phyloP scores from a whole-genome alignment of 2,329 filamentous ascomycete species.

The Penicillium sp. region DNA sequence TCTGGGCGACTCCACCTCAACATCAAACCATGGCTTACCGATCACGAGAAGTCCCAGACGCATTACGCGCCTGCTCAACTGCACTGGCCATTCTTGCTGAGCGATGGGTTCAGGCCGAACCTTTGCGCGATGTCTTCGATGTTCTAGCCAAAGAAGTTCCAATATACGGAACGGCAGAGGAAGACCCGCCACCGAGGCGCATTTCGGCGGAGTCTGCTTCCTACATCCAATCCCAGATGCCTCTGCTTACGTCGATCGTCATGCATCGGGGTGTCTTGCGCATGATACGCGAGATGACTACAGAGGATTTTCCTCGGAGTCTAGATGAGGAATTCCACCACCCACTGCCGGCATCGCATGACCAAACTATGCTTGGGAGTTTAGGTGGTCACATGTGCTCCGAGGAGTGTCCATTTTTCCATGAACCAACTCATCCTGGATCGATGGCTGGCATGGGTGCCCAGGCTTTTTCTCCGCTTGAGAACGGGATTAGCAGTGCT shows the following conservation, averaged over 20 bases:
- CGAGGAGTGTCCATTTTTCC: slow-evolving; percentile 12
- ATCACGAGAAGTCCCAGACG: slow-evolving; percentile 7
- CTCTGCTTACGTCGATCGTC: slow-evolving; percentile 7
- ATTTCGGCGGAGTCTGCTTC: slow-evolving; percentile 7
- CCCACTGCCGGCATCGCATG: neutral
- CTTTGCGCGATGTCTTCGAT: slow-evolving; percentile 19
- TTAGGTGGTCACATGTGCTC: slow-evolving; percentile 8
- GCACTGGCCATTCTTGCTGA: slow-evolving; percentile 17
- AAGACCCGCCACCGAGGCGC: neutral
- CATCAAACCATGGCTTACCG: slow-evolving; percentile 6
- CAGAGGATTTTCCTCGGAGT: slow-evolving; percentile 13
- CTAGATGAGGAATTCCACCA: neutral
- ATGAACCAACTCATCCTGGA: neutral
- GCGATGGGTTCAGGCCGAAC: slow-evolving; percentile 18
- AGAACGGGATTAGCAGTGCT: neutral
- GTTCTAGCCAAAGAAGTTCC: slow-evolving; percentile 11
- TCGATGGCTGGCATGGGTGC: neutral
- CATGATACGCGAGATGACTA: slow-evolving; percentile 15
- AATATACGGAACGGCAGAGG: neutral
- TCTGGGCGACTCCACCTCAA: slow-evolving; percentile 17
- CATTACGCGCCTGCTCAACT: slow-evolving; percentile 18
- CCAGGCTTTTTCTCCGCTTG: neutral
- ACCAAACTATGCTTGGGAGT: neutral
- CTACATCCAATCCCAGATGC: slow-evolving; percentile 6
- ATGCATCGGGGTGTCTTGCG: slow-evolving; percentile 15